Percentiles rank a stretch among this genome's conserved stretches.
phyloP scores from a whole-genome alignment of 1,139 yeast species.

The Williopsis jadinii region DNA sequence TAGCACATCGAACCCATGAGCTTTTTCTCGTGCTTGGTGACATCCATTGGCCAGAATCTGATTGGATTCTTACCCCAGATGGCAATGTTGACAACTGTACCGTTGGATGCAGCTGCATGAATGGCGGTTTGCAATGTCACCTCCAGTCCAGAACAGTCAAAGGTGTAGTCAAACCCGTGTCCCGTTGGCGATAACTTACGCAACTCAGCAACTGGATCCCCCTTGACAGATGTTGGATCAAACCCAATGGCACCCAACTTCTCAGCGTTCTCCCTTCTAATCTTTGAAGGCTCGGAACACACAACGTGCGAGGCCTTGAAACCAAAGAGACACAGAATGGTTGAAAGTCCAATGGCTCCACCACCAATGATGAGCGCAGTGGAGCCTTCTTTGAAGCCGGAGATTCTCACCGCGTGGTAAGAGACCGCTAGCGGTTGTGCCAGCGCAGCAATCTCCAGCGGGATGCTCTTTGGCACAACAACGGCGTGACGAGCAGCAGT shows the following conservation, averaged over 20 bases:
- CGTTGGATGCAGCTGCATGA: slow-evolving; percentile 35
- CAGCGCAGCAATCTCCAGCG: slow-evolving; percentile 41
- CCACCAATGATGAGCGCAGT: slow-evolving; percentile 41
- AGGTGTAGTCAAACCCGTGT: slow-evolving; percentile 38
- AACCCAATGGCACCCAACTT: slow-evolving; percentile 34
- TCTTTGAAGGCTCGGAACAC: slow-evolving; percentile 37
- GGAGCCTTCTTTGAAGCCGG: slow-evolving; percentile 32
- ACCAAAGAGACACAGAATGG: slow-evolving; percentile 39
- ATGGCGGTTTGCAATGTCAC: slow-evolving; percentile 38
- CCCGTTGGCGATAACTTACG: slow-evolving; percentile 28
- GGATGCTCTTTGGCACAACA: slow-evolving; percentile 31
- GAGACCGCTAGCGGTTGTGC: slow-evolving; percentile 40
- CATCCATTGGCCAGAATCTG: slow-evolving; percentile 37
- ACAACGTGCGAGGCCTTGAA: slow-evolving; percentile 33
- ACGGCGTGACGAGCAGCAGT: slow-evolving; percentile 32
- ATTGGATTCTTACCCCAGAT: slow-evolving; percentile 40
- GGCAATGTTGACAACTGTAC: slow-evolving; percentile 45
- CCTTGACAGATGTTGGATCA: slow-evolving; percentile 29
- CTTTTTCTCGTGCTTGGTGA: slow-evolving; percentile 36
- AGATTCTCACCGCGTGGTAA: slow-evolving; percentile 40
- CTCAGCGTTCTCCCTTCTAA: slow-evolving; percentile 36
- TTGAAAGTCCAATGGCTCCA: slow-evolving; percentile 47
- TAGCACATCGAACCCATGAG: slow-evolving; percentile 45
- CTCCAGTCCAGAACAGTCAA: slow-evolving; percentile 45
- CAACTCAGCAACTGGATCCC: slow-evolving; percentile 14